Base-by-base conservation (phyloP, 345 rosid species). In the Salix udensis region DNA sequence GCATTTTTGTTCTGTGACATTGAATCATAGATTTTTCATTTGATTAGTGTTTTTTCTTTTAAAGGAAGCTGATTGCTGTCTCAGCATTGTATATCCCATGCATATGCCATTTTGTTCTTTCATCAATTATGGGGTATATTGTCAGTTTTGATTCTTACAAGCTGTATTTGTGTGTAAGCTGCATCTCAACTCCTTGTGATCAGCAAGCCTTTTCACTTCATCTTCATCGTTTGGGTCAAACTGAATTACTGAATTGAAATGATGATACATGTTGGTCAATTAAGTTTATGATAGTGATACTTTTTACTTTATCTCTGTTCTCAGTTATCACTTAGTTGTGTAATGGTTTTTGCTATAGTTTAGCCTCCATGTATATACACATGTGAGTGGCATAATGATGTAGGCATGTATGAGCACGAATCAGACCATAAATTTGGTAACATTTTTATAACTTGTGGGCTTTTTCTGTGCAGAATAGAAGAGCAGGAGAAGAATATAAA, bases 391-490 rank as follows among this genome's bases (percentile, higher is more conserved):
- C 28, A 55, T 55, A 55, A n/a, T 55, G 9, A 55, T 55, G 26
- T 8, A n/a, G 64, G 64, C 24, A 64, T 28, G 7, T 34, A 74
- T 34, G 64, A n/a, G 52, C 19, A 50, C 23, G 31, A 50, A 9
- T 50, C 23, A 4, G 31, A 30, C 52, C 39, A 44, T 74, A 39
- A 21, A 34, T n/a, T 28, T 66, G 62, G 18, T 31, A 12, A 15
- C 37, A 4, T 64, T 64, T 64, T 75, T 65, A 75, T 71, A 28
- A 31, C 44, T 65, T 67, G 58, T 65, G 60, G 77, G 74, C 68
- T 65, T 85, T 30, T 82, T 76, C 80, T 81, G 24, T 83, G 85
- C 97, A 96, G 99, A 92, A 93, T 89, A 89, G 83, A 76, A 85
- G 84, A 81, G 71, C 71, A 24, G 84, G 81, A 81, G 91, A 85